These are phyloP conservation scores for Paxillus ammoniavirescens DNA, from an alignment of 768 basidiomycete species.

Conservation along the genomic window DNA sequence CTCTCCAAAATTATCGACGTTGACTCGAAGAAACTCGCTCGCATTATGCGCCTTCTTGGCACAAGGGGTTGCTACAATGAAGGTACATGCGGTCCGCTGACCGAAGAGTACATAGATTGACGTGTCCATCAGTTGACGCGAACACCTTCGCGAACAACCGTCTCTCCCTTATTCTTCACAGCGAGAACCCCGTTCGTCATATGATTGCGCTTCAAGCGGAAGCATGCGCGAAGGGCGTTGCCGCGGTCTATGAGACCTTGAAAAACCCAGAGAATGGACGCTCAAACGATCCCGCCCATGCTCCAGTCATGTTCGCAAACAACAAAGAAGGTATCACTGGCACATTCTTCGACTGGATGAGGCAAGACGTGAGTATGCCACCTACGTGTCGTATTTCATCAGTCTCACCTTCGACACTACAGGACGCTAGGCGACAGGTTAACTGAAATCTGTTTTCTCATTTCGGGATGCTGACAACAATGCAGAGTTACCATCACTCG, in stretches of 20 bases:
- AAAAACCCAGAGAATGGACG: constrained; percentile 19
- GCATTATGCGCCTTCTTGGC: constrained; percentile 30
- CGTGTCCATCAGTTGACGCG: constrained; percentile 19
- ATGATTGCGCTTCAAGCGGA: constrained; percentile 21
- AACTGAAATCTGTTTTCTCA: background rate
- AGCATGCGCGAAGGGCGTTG: constrained; percentile 12
- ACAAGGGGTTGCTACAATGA: constrained; percentile 31
- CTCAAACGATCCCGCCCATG: constrained; percentile 19
- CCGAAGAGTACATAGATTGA: background rate
- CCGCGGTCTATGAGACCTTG: constrained; percentile 26
- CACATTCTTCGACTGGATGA: constrained; percentile 26
- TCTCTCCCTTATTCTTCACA: constrained; percentile 29
- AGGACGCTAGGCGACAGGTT: constrained; percentile 24
- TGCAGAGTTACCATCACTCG: constrained; percentile 20
- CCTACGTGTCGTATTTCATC: background rate
- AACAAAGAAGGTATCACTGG: constrained; percentile 18
- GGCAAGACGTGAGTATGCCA: constrained; percentile 15
- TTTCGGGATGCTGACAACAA: background rate
- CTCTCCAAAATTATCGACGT: constrained; percentile 22
- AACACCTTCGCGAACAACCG: constrained; percentile 36
- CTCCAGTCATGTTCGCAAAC: constrained; percentile 20
- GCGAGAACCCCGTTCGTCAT: constrained; percentile 20
- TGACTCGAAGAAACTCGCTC: constrained; percentile 27
- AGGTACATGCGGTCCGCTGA: constrained; percentile 19
- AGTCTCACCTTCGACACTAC: background rate